These are phyloP conservation scores for Nicotiana attenuata DNA, from an alignment of 257 asterid genomes.

Conservation along the genomic window DNA sequence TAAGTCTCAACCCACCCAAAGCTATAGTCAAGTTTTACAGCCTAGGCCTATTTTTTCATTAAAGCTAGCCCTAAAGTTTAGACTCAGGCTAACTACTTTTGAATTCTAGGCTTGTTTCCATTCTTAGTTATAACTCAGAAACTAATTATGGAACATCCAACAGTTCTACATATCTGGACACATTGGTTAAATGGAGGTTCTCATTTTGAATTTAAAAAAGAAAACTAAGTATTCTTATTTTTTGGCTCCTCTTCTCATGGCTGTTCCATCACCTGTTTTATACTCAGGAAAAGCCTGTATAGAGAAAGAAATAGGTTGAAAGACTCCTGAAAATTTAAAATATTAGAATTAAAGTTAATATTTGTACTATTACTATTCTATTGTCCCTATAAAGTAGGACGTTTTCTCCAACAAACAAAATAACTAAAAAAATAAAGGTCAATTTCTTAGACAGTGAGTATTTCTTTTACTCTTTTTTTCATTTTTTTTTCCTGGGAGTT, in stretches of 20 bases:
- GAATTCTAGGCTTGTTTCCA: background rate
- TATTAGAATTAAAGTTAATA: background rate
- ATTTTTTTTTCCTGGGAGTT: background rate
- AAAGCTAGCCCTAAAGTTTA: background rate
- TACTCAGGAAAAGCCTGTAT: background rate
- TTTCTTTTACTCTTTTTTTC: too few species aligned
- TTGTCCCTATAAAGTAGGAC: background rate
- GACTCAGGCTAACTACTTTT: constrained; percentile 3
- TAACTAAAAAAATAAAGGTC: too few species aligned
- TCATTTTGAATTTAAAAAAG: background rate
- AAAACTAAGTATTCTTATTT: background rate
- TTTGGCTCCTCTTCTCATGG: background rate
- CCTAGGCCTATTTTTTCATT: background rate
- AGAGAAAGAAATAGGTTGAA: background rate
- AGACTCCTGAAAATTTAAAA: background rate
- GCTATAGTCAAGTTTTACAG: background rate
- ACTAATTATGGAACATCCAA: background rate
- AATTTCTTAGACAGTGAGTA: too few species aligned
- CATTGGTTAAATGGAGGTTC: background rate
- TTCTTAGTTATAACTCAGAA: background rate
- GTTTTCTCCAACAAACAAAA: background rate
- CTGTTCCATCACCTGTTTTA: constrained; percentile 2
- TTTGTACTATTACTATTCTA: background rate
- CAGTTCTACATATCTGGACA: background rate
- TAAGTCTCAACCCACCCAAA: background rate